A percentile compares a stretch with the other conserved stretches of the same genome.
Evolutionary conservation across 1,284 basidiomycete species (phyloP).

Genomic region (Melanopsichium pennsylvanicum): DNA sequence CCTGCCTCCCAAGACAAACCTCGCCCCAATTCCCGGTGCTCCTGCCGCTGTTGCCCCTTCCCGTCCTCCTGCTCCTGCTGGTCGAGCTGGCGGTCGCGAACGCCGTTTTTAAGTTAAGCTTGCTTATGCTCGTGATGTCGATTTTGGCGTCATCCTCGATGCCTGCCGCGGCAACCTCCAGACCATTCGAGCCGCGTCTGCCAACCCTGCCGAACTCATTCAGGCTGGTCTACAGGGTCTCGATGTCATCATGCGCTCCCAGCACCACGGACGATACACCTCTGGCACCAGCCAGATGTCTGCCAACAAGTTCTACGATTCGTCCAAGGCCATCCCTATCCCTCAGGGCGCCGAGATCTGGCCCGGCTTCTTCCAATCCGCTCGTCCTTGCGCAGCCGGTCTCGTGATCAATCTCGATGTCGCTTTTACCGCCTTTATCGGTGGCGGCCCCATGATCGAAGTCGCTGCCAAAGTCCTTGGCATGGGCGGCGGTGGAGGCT

Average conservation of each 20-base stretch:
- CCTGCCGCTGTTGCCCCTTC: constrained; percentile 11
- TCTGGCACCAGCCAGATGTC: constrained; percentile 30
- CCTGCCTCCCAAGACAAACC: constrained; percentile 31
- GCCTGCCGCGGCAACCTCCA: constrained; percentile 37
- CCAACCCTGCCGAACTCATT: constrained; percentile 28
- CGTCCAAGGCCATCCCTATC: constrained; percentile 25
- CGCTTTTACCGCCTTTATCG: constrained; percentile 48
- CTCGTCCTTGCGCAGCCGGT: constrained; percentile 44
- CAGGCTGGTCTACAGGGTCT: constrained; percentile 38
- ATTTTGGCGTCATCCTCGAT: constrained; percentile 17
- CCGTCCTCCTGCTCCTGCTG: constrained; percentile 1
- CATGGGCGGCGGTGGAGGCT: constrained; percentile 34
- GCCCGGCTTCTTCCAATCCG: constrained; percentile 53
- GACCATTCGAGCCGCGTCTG: constrained; percentile 28
- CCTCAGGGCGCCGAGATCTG: constrained; percentile 46
- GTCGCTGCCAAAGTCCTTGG: constrained; percentile 40
- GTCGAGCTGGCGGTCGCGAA: neutral
- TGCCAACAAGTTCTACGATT: constrained; percentile 50
- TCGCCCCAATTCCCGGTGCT: constrained; percentile 16
- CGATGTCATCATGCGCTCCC: constrained; percentile 31
- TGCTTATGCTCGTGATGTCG: constrained; percentile 23
- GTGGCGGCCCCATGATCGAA: constrained; percentile 34
- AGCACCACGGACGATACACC: constrained; percentile 12
- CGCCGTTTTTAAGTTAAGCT: constrained; percentile 39
- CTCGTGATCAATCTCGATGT: constrained; percentile 58